Base-by-base conservation (phyloP, 176 grass and related monocot species). In the Oryza officinalis region DNA sequence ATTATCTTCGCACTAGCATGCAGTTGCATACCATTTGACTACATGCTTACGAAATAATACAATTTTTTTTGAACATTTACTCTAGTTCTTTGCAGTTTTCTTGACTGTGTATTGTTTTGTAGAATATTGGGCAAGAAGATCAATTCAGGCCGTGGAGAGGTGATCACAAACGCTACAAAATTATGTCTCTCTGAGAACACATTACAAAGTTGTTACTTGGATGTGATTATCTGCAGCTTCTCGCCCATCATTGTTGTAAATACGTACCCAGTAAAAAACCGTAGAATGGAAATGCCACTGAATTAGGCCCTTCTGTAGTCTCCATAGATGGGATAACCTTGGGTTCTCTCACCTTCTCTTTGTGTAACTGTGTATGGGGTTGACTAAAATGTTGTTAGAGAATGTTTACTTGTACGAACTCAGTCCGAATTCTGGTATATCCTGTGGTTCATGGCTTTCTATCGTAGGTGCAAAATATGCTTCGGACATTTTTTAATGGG, bases 61-160 rank as follows among this genome's bases (percentile, higher is more conserved):
- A 10, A n/a, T 49, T 9, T 75, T 37, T 35, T 35, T 35, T 35
- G 37, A 84, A 31, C 22, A 31, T 69, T 80, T 76, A 68, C 26
- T 81, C 6, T 61, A 60, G 57, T 23, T 59, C 6, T 22, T 23
- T 60, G 57, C 23, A 23, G 4, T 23, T 60, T n/a, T 60, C 50
- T 60, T 60, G 57, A 60, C 57, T 23, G 57, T 60, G 20, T n/a
- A 43, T 89, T 86, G 8, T 61, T 91, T 23, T 89, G 84, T 43
- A 91, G 91, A 97, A 97, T 75, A 30, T 61, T 76, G 78, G 77
- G n/a, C 65, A 87, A 65, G 86, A 93, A 7, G 91, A 65, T 70
- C 76, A 86, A 71, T 97, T 86, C 82, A 84, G 41, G 81, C 91
- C 89, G 57, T 93, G 94, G 91, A 64, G 41, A 31, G 79, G 82